Conservation (phyloP, 331 rosid genomes). For the Rosa hybrid region DNA sequence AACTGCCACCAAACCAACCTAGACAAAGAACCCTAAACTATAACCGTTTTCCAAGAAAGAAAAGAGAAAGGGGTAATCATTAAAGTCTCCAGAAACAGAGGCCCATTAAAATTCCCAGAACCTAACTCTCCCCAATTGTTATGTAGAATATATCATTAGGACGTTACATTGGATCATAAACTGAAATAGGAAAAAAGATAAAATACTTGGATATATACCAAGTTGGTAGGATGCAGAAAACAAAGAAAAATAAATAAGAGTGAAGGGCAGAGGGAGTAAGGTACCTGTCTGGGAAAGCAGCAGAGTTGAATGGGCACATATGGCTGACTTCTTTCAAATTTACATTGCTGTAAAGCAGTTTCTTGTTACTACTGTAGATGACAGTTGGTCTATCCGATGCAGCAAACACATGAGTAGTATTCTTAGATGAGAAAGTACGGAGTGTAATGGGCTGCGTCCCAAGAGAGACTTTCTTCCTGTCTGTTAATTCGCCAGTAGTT, state of each 20-base stretch:
- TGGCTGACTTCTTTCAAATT: slow-evolving; percentile 94
- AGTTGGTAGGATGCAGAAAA: neutral
- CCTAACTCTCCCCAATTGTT: neutral
- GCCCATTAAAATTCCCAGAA: neutral
- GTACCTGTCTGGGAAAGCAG: slow-evolving; percentile 94
- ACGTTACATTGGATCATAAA: neutral
- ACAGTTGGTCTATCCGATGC: slow-evolving; percentile 96
- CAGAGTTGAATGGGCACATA: slow-evolving; percentile 96
- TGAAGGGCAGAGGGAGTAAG: slow-evolving; percentile 2
- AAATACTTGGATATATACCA: neutral
- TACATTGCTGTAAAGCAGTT: slow-evolving; percentile 83
- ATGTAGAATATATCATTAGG: neutral
- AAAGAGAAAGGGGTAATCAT: neutral
- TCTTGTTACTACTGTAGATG: slow-evolving; percentile 91
- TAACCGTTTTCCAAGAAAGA: neutral
- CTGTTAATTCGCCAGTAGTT: slow-evolving; percentile 72
- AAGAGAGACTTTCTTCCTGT: slow-evolving; percentile 89
- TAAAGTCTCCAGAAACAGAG: neutral
- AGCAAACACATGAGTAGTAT: slow-evolving; percentile 86
- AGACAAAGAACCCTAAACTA: neutral
- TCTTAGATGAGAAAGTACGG: slow-evolving; percentile 89
- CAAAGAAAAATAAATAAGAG: neutral
- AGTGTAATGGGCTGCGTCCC: slow-evolving; percentile 96
- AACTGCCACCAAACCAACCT: neutral
- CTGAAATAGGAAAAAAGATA: neutral